Base-by-base conservation (phyloP, 1,284 basidiomycete genomes). In the Amylostereum areolatum region DNA sequence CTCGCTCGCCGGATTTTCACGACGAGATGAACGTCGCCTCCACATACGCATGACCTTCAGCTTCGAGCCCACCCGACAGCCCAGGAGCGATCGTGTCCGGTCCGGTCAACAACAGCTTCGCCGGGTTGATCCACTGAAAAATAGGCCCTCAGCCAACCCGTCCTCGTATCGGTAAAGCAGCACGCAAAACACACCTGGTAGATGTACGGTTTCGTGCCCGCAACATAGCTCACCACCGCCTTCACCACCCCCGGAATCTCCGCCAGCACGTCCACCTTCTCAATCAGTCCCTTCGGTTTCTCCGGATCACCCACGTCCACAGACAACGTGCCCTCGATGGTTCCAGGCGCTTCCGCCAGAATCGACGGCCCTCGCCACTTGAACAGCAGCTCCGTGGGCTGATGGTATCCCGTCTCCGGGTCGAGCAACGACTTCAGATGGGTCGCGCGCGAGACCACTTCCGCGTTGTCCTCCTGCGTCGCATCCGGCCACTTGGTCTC, bases 211-310 rank as follows among this genome's bases (percentile, higher is more conserved):
- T 95, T 94, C 34, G 92, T 90, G 31, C 92, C 89, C 34, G 92
- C 87, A 31, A 92, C 91, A 59, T 93, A 94, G 65, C 86, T 92
- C 55, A 96, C 86, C 57, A 93, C 81, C 63, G 90, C 83, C 71
- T 92, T 91, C 60, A 96, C 71, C 51, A 97, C 83, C 57, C 89
- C 87, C 6, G 97, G 97, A 59, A 99, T 94, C 73, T 99, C 95
- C 3, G 89, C 93, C 12, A 99, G 78, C 1, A 99, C 85, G 61
- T 99, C 95, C 12, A 99, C 92, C 74, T 98, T 98, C 69, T 98
- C 94, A 43, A 99, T 81, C 62, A 99, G 70, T 0, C 95, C 95
- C 42, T 84, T 83, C 49, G 85, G 64, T 54, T 69, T 64, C 54
- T 69, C 57, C 58, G 68, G 61, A 57, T 66, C 49, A 12, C 88